These are phyloP conservation scores for Calocybe gangraenosa DNA, from an alignment of 768 basidiomycete species.

Conservation along the genomic window DNA sequence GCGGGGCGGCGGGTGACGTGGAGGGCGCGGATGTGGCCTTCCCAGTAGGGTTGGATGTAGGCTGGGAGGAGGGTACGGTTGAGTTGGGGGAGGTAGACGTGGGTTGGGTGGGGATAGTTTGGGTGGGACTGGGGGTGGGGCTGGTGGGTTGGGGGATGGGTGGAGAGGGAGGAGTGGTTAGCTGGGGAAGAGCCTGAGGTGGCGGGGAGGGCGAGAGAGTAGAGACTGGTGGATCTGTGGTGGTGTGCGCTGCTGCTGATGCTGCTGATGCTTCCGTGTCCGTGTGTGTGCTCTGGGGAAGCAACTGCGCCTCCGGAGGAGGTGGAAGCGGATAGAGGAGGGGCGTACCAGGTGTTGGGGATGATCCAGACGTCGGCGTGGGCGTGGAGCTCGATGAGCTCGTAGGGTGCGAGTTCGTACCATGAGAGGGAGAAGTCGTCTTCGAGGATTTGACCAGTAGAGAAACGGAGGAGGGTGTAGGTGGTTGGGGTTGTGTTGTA, in stretches of 20 bases:
- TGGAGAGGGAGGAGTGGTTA: constrained; percentile 22
- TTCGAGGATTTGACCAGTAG: constrained; percentile 67
- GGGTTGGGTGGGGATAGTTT: neutral
- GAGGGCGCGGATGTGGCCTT: constrained; percentile 49
- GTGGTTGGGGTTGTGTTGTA: constrained; percentile 9
- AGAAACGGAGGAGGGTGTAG: constrained; percentile 58
- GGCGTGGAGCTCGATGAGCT: constrained; percentile 66
- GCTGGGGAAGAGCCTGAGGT: constrained; percentile 25
- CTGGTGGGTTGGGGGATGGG: neutral
- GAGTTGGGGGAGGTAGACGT: constrained; percentile 21
- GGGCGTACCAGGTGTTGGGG: neutral
- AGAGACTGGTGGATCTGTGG: constrained; percentile 5
- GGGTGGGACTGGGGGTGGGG: constrained; percentile 23
- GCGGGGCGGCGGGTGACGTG: constrained; percentile 34
- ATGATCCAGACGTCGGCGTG: constrained; percentile 6
- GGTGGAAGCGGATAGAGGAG: neutral
- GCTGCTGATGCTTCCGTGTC: constrained; percentile 2
- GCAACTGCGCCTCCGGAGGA: no score
- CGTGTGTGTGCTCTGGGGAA: neutral
- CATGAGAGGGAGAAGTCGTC: constrained; percentile 54
- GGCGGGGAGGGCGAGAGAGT: constrained; percentile 7
- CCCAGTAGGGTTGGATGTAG: constrained; percentile 59
- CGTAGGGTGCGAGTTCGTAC: constrained; percentile 58
- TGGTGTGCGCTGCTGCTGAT: constrained; percentile 1
- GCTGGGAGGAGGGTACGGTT: constrained; percentile 21